Conservation (phyloP, 345 rosid species). For the Ceriops tagal region DNA sequence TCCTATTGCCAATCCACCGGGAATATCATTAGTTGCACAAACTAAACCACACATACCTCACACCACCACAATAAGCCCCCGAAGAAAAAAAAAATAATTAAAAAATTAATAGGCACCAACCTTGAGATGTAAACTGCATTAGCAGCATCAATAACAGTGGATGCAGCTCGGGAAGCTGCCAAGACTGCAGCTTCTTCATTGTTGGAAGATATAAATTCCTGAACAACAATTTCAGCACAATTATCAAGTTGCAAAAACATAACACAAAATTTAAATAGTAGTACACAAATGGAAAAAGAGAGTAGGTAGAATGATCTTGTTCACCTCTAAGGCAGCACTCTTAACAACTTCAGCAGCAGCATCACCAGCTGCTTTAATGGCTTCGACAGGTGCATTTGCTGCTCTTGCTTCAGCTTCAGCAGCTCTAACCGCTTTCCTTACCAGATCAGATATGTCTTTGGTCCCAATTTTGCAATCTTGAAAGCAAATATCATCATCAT, state of each 20-base stretch:
- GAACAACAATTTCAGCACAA: slow-evolving; percentile 10
- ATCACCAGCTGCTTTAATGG: slow-evolving; percentile 87
- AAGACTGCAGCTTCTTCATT: slow-evolving; percentile 83
- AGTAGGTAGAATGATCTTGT: slow-evolving; percentile 1
- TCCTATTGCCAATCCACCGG: slow-evolving; percentile 48
- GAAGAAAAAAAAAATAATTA: not conserved
- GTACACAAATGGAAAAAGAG: not conserved
- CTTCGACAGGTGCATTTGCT: slow-evolving; percentile 79
- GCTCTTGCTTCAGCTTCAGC: slow-evolving; percentile 96
- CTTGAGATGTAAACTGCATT: slow-evolving; percentile 70
- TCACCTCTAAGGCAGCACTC: slow-evolving; percentile 84
- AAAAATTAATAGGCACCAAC: slow-evolving; percentile 32
- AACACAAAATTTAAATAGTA: not conserved
- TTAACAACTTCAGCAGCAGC: slow-evolving; percentile 97
- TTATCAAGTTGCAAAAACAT: not conserved
- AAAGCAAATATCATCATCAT: slow-evolving; percentile 67
- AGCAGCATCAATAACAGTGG: slow-evolving; percentile 92
- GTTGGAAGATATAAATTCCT: slow-evolving; percentile 68
- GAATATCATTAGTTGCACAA: slow-evolving; percentile 19
- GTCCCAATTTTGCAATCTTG: slow-evolving; percentile 78
- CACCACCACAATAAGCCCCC: slow-evolving; percentile 15
- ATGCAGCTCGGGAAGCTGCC: slow-evolving; percentile 89
- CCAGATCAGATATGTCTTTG: slow-evolving; percentile 68
- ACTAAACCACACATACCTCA: not conserved
- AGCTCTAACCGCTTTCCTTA: slow-evolving; percentile 78